A percentile compares a stretch with the other conserved stretches of the same genome.
Conservation (phyloP, 352 stramenopile species). For the Elongisporangium undulatum region DNA sequence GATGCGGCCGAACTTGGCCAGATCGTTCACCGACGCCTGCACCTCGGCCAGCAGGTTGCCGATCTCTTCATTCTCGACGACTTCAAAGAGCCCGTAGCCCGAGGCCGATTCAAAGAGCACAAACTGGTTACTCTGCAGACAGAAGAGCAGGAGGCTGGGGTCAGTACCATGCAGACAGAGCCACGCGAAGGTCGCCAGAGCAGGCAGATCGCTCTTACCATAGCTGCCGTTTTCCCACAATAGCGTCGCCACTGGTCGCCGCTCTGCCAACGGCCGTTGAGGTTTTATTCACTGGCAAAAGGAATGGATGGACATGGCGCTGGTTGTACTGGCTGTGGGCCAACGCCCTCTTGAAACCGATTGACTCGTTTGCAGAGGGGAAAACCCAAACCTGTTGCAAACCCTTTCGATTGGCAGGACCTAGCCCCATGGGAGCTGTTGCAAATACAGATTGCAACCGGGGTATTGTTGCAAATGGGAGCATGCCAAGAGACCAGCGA, state of each 20-base stretch:
- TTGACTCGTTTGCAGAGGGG: background rate
- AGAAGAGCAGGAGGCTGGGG: background rate
- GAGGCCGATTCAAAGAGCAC: conserved; percentile 98
- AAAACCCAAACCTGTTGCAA: background rate
- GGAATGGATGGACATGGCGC: background rate
- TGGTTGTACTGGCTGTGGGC: background rate
- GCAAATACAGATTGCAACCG: background rate
- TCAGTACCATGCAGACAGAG: background rate
- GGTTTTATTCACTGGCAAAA: background rate
- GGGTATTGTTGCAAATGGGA: background rate
- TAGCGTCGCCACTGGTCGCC: background rate
- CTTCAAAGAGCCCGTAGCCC: conserved; percentile 98
- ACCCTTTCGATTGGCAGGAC: background rate
- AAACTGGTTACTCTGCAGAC: conserved; percentile 53
- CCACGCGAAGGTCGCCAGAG: background rate
- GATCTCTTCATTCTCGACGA: conserved; percentile 98
- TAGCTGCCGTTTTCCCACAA: background rate
- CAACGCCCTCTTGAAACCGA: background rate
- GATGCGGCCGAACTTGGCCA: conserved; percentile 94
- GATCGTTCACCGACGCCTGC: conserved; percentile 91
- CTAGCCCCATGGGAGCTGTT: background rate
- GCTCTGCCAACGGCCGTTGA: background rate
- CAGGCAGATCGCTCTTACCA: background rate
- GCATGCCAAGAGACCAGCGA: background rate
- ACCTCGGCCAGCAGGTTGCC: conserved; percentile 83